phyloP scores from a whole-genome alignment of 495 filamentous ascomycete species.

The Penicillium paradoxum region DNA sequence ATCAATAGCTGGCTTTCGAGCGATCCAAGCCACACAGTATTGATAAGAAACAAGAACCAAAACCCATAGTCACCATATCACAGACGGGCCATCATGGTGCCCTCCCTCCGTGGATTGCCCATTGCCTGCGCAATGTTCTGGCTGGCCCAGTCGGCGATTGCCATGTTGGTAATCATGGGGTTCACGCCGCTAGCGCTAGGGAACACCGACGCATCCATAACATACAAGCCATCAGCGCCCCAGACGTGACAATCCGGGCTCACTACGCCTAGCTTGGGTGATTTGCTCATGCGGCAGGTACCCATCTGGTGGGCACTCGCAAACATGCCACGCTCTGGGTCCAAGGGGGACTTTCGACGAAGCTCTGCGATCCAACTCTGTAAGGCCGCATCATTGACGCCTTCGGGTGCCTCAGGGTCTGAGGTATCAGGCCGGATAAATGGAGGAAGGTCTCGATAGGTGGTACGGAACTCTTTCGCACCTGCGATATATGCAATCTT shows the following conservation, averaged over 20 bases:
- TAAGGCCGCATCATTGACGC: slow-evolving; percentile 63
- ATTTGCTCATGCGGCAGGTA: slow-evolving; percentile 70
- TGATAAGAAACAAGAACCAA: neutral
- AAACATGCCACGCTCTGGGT: slow-evolving; percentile 43
- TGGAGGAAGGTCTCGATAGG: slow-evolving; percentile 52
- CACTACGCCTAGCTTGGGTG: slow-evolving; percentile 61
- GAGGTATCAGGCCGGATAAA: slow-evolving; percentile 55
- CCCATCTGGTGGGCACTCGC: slow-evolving; percentile 89
- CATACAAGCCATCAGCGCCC: slow-evolving; percentile 67
- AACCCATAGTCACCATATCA: neutral
- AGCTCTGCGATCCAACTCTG: slow-evolving; percentile 62
- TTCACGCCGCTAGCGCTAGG: slow-evolving; percentile 89
- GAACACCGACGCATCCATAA: slow-evolving; percentile 84
- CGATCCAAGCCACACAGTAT: neutral
- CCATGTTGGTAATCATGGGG: slow-evolving; percentile 91
- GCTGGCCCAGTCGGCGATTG: slow-evolving; percentile 55
- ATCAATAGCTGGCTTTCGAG: neutral
- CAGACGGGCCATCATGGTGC: slow-evolving; percentile 17
- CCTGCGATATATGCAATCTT: slow-evolving; percentile 74
- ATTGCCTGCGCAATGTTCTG: slow-evolving; percentile 31
- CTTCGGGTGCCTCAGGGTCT: slow-evolving; percentile 36
- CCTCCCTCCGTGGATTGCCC: slow-evolving; percentile 12
- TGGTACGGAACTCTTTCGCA: slow-evolving; percentile 69
- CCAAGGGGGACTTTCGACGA: slow-evolving; percentile 48
- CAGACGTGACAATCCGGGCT: slow-evolving; percentile 71